Evolutionary conservation across 257 asterid genomes (phyloP).

Genomic region (Capsicum rhomboideum): DNA sequence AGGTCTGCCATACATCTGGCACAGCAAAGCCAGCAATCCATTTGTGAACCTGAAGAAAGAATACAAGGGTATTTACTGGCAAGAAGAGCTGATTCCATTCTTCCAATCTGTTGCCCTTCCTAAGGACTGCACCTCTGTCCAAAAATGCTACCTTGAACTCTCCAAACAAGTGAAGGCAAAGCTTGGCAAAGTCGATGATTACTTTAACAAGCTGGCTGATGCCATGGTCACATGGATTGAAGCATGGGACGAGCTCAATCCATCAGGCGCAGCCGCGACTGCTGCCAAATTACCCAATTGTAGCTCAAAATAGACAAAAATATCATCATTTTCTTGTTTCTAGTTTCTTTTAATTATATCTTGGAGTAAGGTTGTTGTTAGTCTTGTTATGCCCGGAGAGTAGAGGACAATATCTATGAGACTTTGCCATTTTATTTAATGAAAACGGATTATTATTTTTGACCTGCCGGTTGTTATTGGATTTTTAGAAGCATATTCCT

Average conservation of each 20-base stretch:
- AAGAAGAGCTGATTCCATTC: slow-evolving; percentile 59
- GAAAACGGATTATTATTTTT: not conserved
- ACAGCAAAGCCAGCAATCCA: slow-evolving; percentile 70
- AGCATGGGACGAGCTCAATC: slow-evolving; percentile 58
- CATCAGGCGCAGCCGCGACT: not conserved
- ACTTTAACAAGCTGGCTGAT: slow-evolving; percentile 48
- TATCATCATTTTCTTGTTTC: not conserved
- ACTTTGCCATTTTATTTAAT: not conserved
- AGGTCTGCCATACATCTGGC: slow-evolving; percentile 60
- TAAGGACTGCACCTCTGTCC: slow-evolving; percentile 40
- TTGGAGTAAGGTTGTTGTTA: not conserved
- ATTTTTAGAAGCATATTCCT: not conserved
- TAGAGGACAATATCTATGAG: not conserved
- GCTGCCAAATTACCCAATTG: slow-evolving; percentile 5
- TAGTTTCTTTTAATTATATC: not conserved
- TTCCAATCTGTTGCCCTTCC: slow-evolving; percentile 40
- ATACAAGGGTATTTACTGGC: slow-evolving; percentile 69
- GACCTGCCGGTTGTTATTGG: not conserved
- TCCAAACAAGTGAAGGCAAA: slow-evolving; percentile 51
- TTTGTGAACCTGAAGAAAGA: slow-evolving; percentile 61
- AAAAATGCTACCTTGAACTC: slow-evolving; percentile 51
- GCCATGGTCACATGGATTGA: slow-evolving; percentile 59
- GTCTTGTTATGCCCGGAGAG: not conserved
- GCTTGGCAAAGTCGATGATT: slow-evolving; percentile 48
- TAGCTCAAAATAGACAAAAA: slow-evolving; percentile 6